Conservation (phyloP, 306 rosid species). For the Glycyrrhiza uralensis region DNA sequence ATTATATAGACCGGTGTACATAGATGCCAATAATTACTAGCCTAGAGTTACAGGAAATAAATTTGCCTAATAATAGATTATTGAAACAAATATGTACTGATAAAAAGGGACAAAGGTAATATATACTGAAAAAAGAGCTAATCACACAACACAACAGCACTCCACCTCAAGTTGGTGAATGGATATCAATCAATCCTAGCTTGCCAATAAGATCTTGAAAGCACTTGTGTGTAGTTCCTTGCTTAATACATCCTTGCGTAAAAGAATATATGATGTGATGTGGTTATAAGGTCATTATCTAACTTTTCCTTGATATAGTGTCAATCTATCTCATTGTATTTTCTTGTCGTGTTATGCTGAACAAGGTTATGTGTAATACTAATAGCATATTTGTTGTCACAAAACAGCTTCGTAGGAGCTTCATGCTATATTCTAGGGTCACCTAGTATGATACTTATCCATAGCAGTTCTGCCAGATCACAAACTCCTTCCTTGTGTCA, state of each 20-base stretch:
- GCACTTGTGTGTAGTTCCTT: not conserved
- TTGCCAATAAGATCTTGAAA: not conserved
- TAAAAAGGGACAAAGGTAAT: not conserved
- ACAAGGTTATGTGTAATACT: not conserved
- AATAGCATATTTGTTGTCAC: not conserved
- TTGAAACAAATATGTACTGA: not conserved
- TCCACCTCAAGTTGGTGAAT: not conserved
- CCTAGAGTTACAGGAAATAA: not conserved
- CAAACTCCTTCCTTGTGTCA: not conserved
- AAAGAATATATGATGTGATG: not conserved
- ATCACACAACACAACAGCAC: not conserved
- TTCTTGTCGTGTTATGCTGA: not conserved
- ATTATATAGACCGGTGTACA: not conserved
- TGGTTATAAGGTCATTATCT: not conserved
- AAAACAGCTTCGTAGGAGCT: not conserved
- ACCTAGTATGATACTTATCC: not conserved
- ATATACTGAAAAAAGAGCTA: not conserved
- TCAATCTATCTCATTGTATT: not conserved
- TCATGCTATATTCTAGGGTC: not conserved
- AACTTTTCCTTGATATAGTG: not conserved
- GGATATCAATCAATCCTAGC: not conserved
- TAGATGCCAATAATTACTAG: not conserved
- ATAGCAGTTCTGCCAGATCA: not conserved
- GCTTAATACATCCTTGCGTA: not conserved
- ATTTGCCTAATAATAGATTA: not conserved